Percentiles rank a stretch among this genome's conserved stretches.
These are phyloP conservation scores for Fusarium vanettenii DNA, from an alignment of 2,329 filamentous ascomycete genomes.

Conservation along the genomic window DNA sequence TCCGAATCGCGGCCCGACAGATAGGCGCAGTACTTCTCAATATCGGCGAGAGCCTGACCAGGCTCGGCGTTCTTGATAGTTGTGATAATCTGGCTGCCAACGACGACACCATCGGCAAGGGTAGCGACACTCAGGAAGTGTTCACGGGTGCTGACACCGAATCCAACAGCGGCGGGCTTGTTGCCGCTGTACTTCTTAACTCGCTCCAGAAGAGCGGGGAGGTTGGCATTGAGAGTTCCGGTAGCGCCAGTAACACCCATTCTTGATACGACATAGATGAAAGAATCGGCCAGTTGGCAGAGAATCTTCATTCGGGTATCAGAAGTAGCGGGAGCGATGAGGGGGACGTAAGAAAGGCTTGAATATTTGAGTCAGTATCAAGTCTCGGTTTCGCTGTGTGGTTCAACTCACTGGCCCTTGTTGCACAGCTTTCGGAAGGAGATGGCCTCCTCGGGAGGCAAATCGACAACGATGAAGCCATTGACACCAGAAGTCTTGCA, in stretches of 20 bases:
- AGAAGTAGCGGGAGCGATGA: conserved; percentile 94
- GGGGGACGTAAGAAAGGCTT: conserved; percentile 92
- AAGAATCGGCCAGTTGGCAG: conserved; percentile 96
- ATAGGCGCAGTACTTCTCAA: conserved; percentile 88
- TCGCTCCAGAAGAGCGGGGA: conserved; percentile 83
- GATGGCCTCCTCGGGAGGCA: conserved; percentile 95
- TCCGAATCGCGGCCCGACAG: conserved; percentile 62
- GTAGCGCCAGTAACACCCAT: conserved; percentile 96
- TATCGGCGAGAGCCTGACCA: conserved; percentile 67
- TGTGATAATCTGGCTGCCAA: conserved; percentile 94
- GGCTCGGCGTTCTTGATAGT: conserved; percentile 64
- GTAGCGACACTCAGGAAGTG: conserved; percentile 89
- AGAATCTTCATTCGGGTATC: conserved; percentile 94
- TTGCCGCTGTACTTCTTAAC: conserved; percentile 95
- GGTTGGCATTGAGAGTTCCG: conserved; percentile 81
- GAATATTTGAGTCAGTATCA: not conserved
- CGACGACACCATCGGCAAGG: conserved; percentile 93
- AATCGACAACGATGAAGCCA: conserved; percentile 95
- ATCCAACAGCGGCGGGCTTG: conserved; percentile 91
- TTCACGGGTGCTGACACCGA: conserved; percentile 94
- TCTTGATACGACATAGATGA: conserved; percentile 97
- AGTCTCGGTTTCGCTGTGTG: not conserved
- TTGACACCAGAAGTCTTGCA: conserved; percentile 88
- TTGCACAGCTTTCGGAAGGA: conserved; percentile 89
- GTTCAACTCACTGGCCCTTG: conserved; percentile 71